These are phyloP conservation scores for Amanita pallidorosea DNA, from an alignment of 768 basidiomycete species.

Conservation along the genomic window DNA sequence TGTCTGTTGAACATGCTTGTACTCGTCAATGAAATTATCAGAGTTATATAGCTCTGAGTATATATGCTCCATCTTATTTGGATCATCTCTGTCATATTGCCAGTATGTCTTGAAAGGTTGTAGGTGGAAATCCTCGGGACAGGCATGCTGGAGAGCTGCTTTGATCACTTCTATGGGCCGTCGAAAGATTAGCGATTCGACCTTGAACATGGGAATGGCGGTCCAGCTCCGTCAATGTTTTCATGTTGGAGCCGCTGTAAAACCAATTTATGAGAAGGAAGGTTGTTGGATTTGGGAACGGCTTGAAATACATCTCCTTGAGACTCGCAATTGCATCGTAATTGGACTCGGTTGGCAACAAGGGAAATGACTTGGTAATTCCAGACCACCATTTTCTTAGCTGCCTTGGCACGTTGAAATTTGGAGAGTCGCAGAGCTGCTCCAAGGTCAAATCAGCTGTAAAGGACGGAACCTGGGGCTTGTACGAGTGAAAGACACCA, in stretches of 20 bases:
- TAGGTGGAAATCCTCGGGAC: conserved; percentile 15
- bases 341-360: neutral
- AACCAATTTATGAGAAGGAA: conserved; percentile 2
- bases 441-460: neutral
- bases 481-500: neutral
- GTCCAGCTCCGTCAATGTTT: neutral
- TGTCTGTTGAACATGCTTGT: conserved; percentile 8
- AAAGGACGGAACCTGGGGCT: neutral
- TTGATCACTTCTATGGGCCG: conserved; percentile 15
- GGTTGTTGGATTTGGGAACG: neutral
- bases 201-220: conserved; percentile 8
- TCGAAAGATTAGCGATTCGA: conserved; percentile 18
- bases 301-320: neutral
- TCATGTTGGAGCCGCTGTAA: conserved; percentile 5
- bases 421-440: neutral
- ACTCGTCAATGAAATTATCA: conserved; percentile 13
- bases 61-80: conserved; percentile 9
- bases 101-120: conserved; percentile 17
- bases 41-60: conserved; percentile 16
- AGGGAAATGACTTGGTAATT: conserved; percentile 9
- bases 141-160: conserved; percentile 10
- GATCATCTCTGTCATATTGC: conserved; percentile 8
- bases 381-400: neutral
- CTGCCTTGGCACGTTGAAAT: neutral
- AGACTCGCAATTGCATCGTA: neutral